Base-by-base conservation (phyloP, 352 stramenopile genomes). In the Phytophthora melonis region DNA sequence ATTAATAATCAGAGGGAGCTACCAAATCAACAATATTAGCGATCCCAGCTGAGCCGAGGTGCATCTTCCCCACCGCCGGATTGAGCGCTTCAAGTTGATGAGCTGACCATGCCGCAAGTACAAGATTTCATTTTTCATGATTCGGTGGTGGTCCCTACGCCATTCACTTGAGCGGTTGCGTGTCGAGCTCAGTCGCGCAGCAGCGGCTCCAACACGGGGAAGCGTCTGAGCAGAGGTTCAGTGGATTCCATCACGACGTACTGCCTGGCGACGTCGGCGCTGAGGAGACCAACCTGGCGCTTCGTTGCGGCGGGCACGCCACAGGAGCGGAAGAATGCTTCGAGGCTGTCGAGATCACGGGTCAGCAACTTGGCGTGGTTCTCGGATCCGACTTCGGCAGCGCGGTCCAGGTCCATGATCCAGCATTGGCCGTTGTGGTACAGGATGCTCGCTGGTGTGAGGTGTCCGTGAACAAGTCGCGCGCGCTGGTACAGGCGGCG, bases 351-450 rank as follows among this genome's bases (percentile, higher is more conserved):
- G 21, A 98, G 25, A 66, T 97, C 93, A 18, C 77, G 80, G 5
- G 71, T 65, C 10, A 98, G 74, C 7, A 90, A 64, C 10, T 87
- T 78, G 9, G 66, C 25, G 21, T 90, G 80, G 6, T 64, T 72
- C n/a, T 86, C 70, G 8, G 84, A 73, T 43, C 97, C 91, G 16
- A 77, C 63, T 39, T 97, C 86, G 14, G 96, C 86, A 11, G 91
- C 84, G 50, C 94, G 85, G 0, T 85, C 87, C 65, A 98, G 94
- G 71, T 97, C 93, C 66, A 96, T 96, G 45, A 98, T 86, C 87
- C 68, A 97, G 66, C 73, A 84, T 58, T 64, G 84, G 27, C 71
- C 80, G 50, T 80, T 84, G 72, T 77, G 78, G 25, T 91, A 87
- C 21, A 97, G 75, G 41, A 98, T 88, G 63, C 89, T 97, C 63